Evolutionary conservation across 495 filamentous ascomycete genomes (phyloP).

Genomic region (Aspergillus kassunensis): DNA sequence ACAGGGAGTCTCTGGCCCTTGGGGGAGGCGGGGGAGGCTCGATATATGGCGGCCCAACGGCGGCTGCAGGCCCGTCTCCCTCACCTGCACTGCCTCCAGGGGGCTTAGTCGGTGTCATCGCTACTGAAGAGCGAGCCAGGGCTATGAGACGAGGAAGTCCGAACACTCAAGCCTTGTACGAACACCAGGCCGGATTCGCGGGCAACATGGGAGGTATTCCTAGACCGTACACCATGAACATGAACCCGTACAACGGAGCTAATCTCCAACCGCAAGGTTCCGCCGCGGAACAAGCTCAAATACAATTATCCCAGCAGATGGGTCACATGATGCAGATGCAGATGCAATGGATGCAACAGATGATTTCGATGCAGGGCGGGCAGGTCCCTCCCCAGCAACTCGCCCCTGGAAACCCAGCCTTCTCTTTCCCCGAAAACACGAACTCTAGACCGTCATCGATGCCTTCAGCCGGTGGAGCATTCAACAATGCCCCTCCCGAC

Average conservation of each 20-base stretch:
- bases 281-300: slow-evolving; percentile 69
- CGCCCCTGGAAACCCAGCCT: slow-evolving; percentile 14
- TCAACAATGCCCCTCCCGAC: slow-evolving; percentile 12
- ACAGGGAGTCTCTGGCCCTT: slow-evolving; percentile 73
- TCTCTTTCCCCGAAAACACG: slow-evolving; percentile 13
- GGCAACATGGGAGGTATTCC: slow-evolving; percentile 30
- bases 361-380: slow-evolving; percentile 69
- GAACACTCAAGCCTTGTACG: slow-evolving; percentile 52
- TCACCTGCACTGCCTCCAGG: slow-evolving; percentile 51
- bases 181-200: slow-evolving; percentile 33
- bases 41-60: slow-evolving; percentile 48
- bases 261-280: slow-evolving; percentile 25
- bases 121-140: slow-evolving; percentile 71
- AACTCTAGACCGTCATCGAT: slow-evolving; percentile 43
- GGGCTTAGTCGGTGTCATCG: slow-evolving; percentile 89
- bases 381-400: slow-evolving; percentile 24
- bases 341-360: slow-evolving; percentile 74
- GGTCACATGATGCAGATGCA: slow-evolving; percentile 88
- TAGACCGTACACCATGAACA: slow-evolving; percentile 45
- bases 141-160: slow-evolving; percentile 78
- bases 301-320: slow-evolving; percentile 88
- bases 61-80: slow-evolving; percentile 28
- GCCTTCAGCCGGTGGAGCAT: slow-evolving; percentile 28
- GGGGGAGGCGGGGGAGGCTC: slow-evolving; percentile 57
- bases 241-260: slow-evolving; percentile 37